A percentile compares a stretch with the other conserved stretches of the same genome.
These are phyloP conservation scores for Salvia miltiorrhiza DNA, from an alignment of 257 asterid species.

Conservation along the genomic window DNA sequence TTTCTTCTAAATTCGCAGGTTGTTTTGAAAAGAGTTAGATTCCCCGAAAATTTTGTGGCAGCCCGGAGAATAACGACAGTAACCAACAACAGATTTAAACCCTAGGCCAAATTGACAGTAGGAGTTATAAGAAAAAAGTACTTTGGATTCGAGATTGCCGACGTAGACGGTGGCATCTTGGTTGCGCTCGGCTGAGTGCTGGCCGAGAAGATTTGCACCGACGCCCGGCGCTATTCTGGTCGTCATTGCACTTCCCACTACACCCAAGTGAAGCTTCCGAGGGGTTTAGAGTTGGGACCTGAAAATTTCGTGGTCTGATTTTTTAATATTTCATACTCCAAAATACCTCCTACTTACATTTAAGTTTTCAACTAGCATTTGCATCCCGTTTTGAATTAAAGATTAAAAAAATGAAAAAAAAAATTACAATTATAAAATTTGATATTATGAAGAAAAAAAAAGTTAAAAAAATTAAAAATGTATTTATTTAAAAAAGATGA, in stretches of 20 bases:
- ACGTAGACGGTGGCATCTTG: slow-evolving; percentile 95
- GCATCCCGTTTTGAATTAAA: too few relatives aligned
- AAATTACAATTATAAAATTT: too few relatives aligned
- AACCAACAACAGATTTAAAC: slow-evolving; percentile 1
- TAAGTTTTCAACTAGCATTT: too few relatives aligned
- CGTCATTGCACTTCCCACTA: slow-evolving; percentile 38
- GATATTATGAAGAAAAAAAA: too few relatives aligned
- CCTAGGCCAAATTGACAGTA: not conserved
- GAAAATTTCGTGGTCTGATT: not conserved
- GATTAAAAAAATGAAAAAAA: too few relatives aligned
- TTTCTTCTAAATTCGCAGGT: not conserved
- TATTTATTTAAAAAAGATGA: too few relatives aligned
- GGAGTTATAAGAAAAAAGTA: slow-evolving; percentile 7
- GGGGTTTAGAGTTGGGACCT: slow-evolving; percentile 7
- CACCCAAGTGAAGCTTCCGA: not conserved
- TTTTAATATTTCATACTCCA: too few relatives aligned
- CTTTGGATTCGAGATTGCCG: slow-evolving; percentile 86
- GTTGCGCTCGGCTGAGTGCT: slow-evolving; percentile 97
- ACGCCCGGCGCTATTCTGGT: slow-evolving; percentile 95
- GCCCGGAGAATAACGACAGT: not conserved
- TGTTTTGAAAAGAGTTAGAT: not conserved
- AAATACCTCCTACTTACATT: too few relatives aligned
- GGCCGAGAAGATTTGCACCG: slow-evolving; percentile 93
- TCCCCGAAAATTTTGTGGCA: not conserved
- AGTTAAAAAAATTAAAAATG: too few relatives aligned